Evolutionary conservation across 371 early-diverging fungal species (phyloP), one percentile per base, ranked within the genome.

Genomic region (Dichotomocladium elegans): DNA sequence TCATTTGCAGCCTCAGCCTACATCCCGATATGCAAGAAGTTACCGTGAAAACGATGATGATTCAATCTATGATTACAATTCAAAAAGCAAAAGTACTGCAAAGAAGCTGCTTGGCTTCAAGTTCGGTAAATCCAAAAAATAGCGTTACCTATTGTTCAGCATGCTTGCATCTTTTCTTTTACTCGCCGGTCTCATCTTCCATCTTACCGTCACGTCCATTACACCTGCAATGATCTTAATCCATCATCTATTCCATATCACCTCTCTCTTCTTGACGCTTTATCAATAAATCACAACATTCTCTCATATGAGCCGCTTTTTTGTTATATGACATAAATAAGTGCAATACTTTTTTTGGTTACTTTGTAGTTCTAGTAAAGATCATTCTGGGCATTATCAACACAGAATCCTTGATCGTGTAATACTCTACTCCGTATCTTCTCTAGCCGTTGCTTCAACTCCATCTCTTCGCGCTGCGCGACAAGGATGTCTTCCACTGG

Each of bases 381-480:
- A 68, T 89, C 88, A 52, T 81, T 83, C 57, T 92, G 91, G 42
- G 79, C 73, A 65, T 81, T 80, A 60, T 95, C 94, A 3, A 92
- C 89, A 51, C 90, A 85, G 63, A 93, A 94, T 5, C 96, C 96
- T 58, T 85, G 85, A 29, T 88, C 82, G 53, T 88, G 84, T 57
- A 96, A 77, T 31, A 85, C 68, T 57, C 84, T 81, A 51, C 71
- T 79, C 60, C 82, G 86, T 51, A 83, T 72, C 64, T 85, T 86
- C 57, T 93, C 92, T 47, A 81, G 66, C 49, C 73, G 74, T 43
- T 83, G 87, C 56, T 86, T 80, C 40, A 67, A 77, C 51, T 94
- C 91, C 57, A 84, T 80, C 52, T 92, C 93, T 60, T 83, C 82
- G 47, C 88, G 80, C 55, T 91, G 90, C 57, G 85, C 81, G 17